Evolutionary conservation across 371 early-diverging fungal species (phyloP).

Genomic region (Batkoa obscura): DNA sequence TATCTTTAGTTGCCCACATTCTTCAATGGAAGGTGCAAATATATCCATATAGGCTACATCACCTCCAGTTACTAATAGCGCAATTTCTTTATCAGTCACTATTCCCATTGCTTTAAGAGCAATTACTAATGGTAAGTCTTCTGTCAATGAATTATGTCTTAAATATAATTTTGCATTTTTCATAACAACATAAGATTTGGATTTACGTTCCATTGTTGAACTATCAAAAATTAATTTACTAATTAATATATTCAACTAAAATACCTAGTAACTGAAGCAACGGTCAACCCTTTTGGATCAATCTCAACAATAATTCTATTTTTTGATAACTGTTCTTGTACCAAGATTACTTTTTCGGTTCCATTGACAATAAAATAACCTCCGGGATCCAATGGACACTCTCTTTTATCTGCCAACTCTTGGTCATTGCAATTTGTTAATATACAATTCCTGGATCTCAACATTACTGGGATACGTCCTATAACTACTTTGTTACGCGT

Average conservation of each 20-base stretch:
- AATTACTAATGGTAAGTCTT: slow-evolving; percentile 86
- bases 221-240: slow-evolving; percentile 15
- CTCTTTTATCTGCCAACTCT: slow-evolving; percentile 69
- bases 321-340: slow-evolving; percentile 99
- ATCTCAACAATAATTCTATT: slow-evolving; percentile 98
- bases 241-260: not conserved
- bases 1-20: slow-evolving; percentile 49
- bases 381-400: slow-evolving; percentile 98
- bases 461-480: slow-evolving; percentile 99
- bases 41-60: slow-evolving; percentile 65
- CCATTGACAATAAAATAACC: slow-evolving; percentile 99
- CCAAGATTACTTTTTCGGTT: slow-evolving; percentile 97
- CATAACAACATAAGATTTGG: slow-evolving; percentile 79
- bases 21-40: slow-evolving; percentile 83
- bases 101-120: slow-evolving; percentile 90
- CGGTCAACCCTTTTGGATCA: slow-evolving; percentile 70
- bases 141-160: slow-evolving; percentile 85
- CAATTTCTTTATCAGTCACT: slow-evolving; percentile 89
- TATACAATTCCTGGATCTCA: slow-evolving; percentile 79
- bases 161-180: slow-evolving; percentile 71
- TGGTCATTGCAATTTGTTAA: slow-evolving; percentile 56
- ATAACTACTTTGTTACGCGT: slow-evolving; percentile 74
- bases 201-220: slow-evolving; percentile 95
- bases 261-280: slow-evolving; percentile 60
- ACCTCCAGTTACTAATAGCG: slow-evolving; percentile 78